phyloP scores from a whole-genome alignment of 257 asterid species.

The Solanum sitiens region DNA sequence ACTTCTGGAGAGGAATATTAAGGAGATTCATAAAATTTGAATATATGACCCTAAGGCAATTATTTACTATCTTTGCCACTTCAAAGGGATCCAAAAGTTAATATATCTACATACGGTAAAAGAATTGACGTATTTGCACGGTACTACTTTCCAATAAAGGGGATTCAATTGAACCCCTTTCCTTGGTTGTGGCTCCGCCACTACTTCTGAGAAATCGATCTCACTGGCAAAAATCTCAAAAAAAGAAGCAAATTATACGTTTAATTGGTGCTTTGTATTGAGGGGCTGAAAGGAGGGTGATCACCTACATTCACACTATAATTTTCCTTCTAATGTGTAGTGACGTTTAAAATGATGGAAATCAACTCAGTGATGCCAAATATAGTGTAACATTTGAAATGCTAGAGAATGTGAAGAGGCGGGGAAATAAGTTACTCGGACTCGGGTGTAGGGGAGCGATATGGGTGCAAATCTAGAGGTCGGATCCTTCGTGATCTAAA shows the following conservation, averaged over 20 bases:
- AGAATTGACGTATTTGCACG: background rate
- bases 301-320: background rate
- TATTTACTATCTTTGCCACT: background rate
- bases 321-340: background rate
- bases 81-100: background rate
- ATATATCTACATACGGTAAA: background rate
- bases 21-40: background rate
- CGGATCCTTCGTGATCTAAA: background rate
- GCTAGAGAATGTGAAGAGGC: background rate
- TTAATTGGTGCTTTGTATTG: background rate
- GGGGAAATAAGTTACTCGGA: background rate
- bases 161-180: background rate
- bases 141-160: background rate
- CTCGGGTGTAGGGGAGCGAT: background rate
- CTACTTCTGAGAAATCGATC: background rate
- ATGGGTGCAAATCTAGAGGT: background rate
- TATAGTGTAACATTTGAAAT: background rate
- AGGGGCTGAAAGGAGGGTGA: background rate
- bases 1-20: background rate
- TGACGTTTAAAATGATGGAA: background rate
- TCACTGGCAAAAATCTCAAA: background rate
- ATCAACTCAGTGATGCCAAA: background rate
- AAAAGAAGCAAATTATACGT: background rate
- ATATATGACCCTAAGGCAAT: background rate
- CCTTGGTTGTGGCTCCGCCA: background rate